A percentile compares a stretch with the other conserved stretches of the same genome.
Conservation (phyloP, 2,329 filamentous ascomycete genomes). For the Rugonectria rugulosa region DNA sequence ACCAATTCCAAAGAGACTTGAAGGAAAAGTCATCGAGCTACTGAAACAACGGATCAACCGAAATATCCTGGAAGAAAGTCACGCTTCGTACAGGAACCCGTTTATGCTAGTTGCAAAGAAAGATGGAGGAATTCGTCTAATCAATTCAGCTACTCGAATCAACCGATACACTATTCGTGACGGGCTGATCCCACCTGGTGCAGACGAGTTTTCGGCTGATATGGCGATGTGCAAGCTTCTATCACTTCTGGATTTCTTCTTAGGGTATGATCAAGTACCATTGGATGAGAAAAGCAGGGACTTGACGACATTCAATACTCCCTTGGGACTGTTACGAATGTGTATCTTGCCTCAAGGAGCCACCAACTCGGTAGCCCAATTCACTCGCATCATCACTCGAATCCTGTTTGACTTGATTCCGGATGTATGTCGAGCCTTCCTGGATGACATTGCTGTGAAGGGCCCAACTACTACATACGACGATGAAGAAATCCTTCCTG, state of each 20-base stretch:
- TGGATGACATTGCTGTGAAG: background rate
- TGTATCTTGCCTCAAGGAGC: background rate
- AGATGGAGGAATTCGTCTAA: background rate
- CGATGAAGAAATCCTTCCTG: background rate
- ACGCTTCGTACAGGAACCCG: background rate
- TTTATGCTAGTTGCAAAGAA: background rate
- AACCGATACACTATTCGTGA: background rate
- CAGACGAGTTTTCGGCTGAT: background rate
- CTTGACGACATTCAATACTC: background rate
- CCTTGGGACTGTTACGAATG: background rate
- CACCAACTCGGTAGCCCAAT: background rate
- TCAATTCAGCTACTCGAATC: background rate
- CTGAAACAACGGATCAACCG: background rate
- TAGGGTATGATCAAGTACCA: background rate
- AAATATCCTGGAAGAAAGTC: background rate
- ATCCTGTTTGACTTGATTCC: background rate
- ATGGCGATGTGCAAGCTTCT: background rate
- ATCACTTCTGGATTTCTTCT: background rate
- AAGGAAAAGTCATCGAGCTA: background rate
- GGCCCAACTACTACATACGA: background rate
- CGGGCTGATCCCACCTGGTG: background rate
- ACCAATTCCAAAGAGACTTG: background rate
- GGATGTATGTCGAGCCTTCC: background rate
- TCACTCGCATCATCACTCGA: background rate
- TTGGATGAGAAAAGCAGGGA: background rate